These are phyloP conservation scores for Andrographis paniculata DNA, from an alignment of 305 asterid species.

Conservation along the genomic window DNA sequence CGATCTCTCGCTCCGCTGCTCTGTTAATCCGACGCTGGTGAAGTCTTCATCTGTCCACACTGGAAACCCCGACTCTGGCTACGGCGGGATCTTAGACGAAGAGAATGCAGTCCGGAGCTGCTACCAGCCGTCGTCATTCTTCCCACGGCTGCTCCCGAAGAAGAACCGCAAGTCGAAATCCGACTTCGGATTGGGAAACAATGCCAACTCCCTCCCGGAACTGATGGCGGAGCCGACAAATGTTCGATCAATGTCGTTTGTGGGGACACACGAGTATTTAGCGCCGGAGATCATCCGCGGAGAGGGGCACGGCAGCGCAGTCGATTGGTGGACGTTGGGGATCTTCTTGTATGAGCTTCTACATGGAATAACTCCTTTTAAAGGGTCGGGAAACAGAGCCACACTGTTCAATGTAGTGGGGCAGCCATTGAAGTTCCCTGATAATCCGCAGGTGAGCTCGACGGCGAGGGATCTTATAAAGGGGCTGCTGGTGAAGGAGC, in stretches of 20 bases:
- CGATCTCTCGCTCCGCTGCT: constrained; percentile 89
- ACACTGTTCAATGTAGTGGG: constrained; percentile 75
- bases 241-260: constrained; percentile 84
- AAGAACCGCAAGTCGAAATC: constrained; percentile 84
- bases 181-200: constrained; percentile 59
- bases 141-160: constrained; percentile 80
- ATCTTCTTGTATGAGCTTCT: constrained; percentile 79
- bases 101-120: constrained; percentile 61
- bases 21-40: constrained; percentile 78
- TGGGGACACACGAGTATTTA: constrained; percentile 81
- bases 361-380: constrained; percentile 83
- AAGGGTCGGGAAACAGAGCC: constrained; percentile 75
- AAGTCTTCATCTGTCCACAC: constrained; percentile 68
- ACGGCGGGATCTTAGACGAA: constrained; percentile 39
- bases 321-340: constrained; percentile 97
- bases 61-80: constrained; percentile 19
- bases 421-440: constrained; percentile 74
- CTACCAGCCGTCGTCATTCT: constrained; percentile 58
- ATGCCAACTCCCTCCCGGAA: constrained; percentile 51
- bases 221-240: constrained; percentile 90
- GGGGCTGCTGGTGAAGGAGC: constrained; percentile 76
- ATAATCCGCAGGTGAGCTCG: constrained; percentile 45
- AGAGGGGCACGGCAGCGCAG: constrained; percentile 93
- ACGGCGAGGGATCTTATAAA: constrained; percentile 63
- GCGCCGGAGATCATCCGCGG: constrained; percentile 93